Evolutionary conservation across 23 red algal species (phyloP), one percentile per base, ranked within the genome.

Genomic region (Gracilaria vermiculophylla): DNA sequence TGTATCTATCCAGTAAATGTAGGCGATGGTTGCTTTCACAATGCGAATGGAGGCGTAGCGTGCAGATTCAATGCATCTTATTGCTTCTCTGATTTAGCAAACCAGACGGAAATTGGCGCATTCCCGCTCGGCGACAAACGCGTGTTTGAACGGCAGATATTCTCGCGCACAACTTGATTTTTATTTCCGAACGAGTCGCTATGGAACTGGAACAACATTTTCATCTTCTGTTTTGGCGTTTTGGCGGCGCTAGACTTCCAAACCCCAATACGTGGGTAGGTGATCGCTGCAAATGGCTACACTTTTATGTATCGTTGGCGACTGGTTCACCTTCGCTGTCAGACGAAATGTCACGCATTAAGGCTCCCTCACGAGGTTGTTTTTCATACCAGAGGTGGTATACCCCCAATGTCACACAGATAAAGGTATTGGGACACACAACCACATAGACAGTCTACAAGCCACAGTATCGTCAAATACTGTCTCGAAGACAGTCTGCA

Each of bases 211-310:
- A 8, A 40, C 31, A 78, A 40, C 12, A 78, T 78, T 2, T n/a
- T 78, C 51, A 78, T 78, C 21, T n/a, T 78, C 1, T 40, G 13
- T 0, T 78, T 78, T 53, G 73, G 73, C 43, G 53, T 53, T 37
- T 44, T 78, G 5, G 73, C 47, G 1, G 73, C 73, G 1, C 73
- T 78, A 53, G 73, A 78, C 44, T 78, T 78, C n/a, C 73, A 78
- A 44, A 44, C 73, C 3, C 27, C n/a, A 44, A 16, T 78, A 44
- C 21, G 53, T 78, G 73, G 73, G 42, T 6, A 78, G 73, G n/a
- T 44, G 73, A 16, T 53, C 73, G 1, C 73, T 44, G 6, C 43
- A 44, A 31, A 32, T 78, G 14, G 73, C 73, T 27, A 78, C 36
- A 53, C 15, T 78, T 7, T 40, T 40, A 35, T 78, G 73, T 35